Evolutionary conservation across 2,329 filamentous ascomycete species (phyloP).

Genomic region (Aspergillus pseudoterreus): DNA sequence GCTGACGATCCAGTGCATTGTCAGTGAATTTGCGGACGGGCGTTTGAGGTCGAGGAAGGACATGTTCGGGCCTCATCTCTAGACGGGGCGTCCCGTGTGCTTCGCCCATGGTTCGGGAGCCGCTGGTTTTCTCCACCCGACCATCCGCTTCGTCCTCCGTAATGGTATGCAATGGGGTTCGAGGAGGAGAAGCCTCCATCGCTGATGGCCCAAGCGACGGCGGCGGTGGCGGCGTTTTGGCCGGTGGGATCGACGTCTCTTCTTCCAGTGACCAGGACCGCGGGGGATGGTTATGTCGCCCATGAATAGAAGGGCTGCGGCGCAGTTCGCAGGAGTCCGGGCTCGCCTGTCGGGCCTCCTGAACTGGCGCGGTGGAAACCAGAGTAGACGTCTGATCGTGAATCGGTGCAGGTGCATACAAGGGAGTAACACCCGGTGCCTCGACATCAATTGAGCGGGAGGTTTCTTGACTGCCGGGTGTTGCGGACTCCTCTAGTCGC

Average conservation of each 20-base stretch:
- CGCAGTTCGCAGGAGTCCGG: conserved; percentile 25
- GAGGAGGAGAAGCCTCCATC: conserved; percentile 31
- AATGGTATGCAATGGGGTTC: conserved; percentile 49
- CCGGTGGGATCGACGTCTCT: conserved; percentile 16
- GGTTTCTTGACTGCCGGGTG: not conserved
- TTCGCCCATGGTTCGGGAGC: conserved; percentile 38
- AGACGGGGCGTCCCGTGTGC: conserved; percentile 29
- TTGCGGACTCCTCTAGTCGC: too few relatives aligned
- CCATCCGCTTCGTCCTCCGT: conserved; percentile 45
- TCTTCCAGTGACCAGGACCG: conserved; percentile 31
- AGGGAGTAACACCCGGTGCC: conserved; percentile 10
- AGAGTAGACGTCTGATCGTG: conserved; percentile 45
- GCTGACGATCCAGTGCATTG: conserved; percentile 27
- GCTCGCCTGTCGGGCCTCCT: conserved; percentile 12
- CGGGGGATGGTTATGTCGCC: conserved; percentile 25
- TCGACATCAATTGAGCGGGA: conserved; percentile 1
- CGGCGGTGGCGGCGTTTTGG: conserved; percentile 27
- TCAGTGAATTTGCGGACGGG: conserved; percentile 32
- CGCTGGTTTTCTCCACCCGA: conserved; percentile 34
- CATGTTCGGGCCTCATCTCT: conserved; percentile 40
- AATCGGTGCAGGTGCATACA: conserved; percentile 15
- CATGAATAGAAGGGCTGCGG: conserved; percentile 37
- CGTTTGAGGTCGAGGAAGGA: conserved; percentile 28
- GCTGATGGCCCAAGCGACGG: conserved; percentile 29
- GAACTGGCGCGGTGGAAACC: conserved; percentile 39